These are phyloP conservation scores for Saccharomycopsis sp. DNA, from an alignment of 805 yeast species.

Conservation along the genomic window DNA sequence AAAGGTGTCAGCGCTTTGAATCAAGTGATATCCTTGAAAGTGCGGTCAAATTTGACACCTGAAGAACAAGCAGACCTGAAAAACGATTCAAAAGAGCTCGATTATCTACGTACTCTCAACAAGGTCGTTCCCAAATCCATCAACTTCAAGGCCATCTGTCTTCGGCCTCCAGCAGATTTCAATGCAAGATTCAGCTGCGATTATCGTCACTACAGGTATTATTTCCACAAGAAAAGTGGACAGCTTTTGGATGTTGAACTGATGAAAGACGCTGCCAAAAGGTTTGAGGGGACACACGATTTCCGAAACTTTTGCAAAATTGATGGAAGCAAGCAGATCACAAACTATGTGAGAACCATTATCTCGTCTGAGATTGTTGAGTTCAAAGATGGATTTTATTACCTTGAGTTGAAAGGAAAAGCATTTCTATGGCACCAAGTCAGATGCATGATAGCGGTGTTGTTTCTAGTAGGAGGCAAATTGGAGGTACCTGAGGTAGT, in stretches of 20 bases:
- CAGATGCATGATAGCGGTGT: constrained; percentile 82
- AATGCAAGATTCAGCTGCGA: constrained; percentile 90
- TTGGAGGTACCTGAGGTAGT: constrained; percentile 56
- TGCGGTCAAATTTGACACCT: constrained; percentile 55
- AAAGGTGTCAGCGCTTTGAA: constrained; percentile 72
- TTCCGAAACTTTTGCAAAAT: constrained; percentile 91
- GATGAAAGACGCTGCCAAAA: constrained; percentile 62
- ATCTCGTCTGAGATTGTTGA: constrained; percentile 3
- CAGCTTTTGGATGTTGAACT: constrained; percentile 53
- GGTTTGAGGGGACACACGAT: constrained; percentile 70
- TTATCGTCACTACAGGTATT: constrained; percentile 78
- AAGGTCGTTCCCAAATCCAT: constrained; percentile 74
- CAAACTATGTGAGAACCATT: constrained; percentile 63
- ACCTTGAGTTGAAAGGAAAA: constrained; percentile 71
- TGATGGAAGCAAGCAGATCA: constrained; percentile 89
- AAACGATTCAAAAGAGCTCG: constrained; percentile 61
- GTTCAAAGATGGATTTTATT: constrained; percentile 38
- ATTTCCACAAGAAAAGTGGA: constrained; percentile 46
- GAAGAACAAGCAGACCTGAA: constrained; percentile 54
- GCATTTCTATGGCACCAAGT: constrained; percentile 99
- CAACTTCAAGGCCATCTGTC: constrained; percentile 67
- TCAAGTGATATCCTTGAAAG: constrained; percentile 76
- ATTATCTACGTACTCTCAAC: constrained; percentile 69
- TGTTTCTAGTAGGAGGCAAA: constrained; percentile 73
- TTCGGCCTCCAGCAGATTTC: constrained; percentile 74